These are phyloP conservation scores for Pichia deserticola DNA, from an alignment of 805 yeast genomes.

Conservation along the genomic window DNA sequence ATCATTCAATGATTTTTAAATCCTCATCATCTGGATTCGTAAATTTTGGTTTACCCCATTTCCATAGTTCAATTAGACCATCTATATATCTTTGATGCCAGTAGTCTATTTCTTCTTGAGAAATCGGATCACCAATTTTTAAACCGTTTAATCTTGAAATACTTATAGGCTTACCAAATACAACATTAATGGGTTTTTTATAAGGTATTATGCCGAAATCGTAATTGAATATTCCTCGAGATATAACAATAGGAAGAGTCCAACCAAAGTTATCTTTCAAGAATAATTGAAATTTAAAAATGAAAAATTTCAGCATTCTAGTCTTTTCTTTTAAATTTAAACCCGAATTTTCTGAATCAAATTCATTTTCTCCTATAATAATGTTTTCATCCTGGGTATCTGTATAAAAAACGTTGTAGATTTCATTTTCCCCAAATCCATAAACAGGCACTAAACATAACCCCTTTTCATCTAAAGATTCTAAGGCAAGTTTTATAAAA, in stretches of 20 bases:
- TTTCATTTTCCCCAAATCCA: constrained; percentile 83
- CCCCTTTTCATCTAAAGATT: constrained; percentile 29
- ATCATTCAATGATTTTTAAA: constrained; percentile 37
- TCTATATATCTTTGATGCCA: constrained; percentile 70
- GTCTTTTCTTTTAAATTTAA: neutral
- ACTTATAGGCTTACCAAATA: constrained; percentile 58
- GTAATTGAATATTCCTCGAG: constrained; percentile 86
- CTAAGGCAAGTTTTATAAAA: constrained; percentile 78
- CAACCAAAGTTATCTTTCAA: constrained; percentile 68
- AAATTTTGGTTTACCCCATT: constrained; percentile 51
- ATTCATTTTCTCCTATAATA: constrained; percentile 21
- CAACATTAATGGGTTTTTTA: constrained; percentile 71
- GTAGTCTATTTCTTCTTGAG: constrained; percentile 47
- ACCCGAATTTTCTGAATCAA: neutral
- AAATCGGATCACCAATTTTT: constrained; percentile 21
- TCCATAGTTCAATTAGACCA: constrained; percentile 55
- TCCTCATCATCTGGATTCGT: constrained; percentile 39
- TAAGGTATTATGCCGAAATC: constrained; percentile 89
- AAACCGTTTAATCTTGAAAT: constrained; percentile 18
- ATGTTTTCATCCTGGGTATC: constrained; percentile 15
- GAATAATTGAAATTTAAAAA: constrained; percentile 54
- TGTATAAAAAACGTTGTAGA: constrained; percentile 36
- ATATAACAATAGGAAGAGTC: constrained; percentile 85
- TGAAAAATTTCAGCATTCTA: neutral
- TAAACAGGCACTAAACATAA: constrained; percentile 69